Evolutionary conservation across 768 basidiomycete genomes (phyloP).

Genomic region (Suillus luteus): DNA sequence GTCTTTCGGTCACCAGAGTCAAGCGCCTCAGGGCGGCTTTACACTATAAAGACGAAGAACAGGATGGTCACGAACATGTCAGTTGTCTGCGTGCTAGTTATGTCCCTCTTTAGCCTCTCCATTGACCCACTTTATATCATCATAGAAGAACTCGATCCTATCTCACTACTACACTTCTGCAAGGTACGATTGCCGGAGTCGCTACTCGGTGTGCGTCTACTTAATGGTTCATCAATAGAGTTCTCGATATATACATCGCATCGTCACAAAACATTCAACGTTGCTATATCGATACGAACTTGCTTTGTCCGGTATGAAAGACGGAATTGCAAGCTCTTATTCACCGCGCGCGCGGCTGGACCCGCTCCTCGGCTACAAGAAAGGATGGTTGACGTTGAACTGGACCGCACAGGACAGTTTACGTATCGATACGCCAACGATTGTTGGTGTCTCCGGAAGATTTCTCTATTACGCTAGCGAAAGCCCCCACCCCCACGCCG

Average conservation of each 20-base stretch:
- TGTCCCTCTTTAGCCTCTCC: constrained; percentile 36
- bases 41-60: constrained; percentile 30
- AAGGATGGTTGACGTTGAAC: constrained; percentile 36
- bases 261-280: constrained; percentile 27
- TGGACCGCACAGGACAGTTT: constrained; percentile 34
- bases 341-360: constrained; percentile 28
- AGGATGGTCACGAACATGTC: constrained; percentile 16
- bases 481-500: constrained; percentile 31
- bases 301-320: constrained; percentile 31
- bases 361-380: constrained; percentile 32
- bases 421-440: constrained; percentile 33
- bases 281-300: constrained; percentile 38
- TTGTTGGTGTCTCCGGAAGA: constrained; percentile 34
- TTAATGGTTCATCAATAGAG: constrained; percentile 21
- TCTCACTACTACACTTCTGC: constrained; percentile 35
- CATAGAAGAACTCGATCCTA: constrained; percentile 36
- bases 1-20: constrained; percentile 31
- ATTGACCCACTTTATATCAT: constrained; percentile 32
- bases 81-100: constrained; percentile 37
- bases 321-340: constrained; percentile 26
- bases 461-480: constrained; percentile 38
- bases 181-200: constrained; percentile 21
- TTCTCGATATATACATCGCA: constrained; percentile 23
- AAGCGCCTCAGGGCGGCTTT: constrained; percentile 23
- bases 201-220: neutral